A percentile compares a stretch with the other conserved stretches of the same genome.
These are phyloP conservation scores for Salvia splendens DNA, from an alignment of 257 asterid species.

Conservation along the genomic window DNA sequence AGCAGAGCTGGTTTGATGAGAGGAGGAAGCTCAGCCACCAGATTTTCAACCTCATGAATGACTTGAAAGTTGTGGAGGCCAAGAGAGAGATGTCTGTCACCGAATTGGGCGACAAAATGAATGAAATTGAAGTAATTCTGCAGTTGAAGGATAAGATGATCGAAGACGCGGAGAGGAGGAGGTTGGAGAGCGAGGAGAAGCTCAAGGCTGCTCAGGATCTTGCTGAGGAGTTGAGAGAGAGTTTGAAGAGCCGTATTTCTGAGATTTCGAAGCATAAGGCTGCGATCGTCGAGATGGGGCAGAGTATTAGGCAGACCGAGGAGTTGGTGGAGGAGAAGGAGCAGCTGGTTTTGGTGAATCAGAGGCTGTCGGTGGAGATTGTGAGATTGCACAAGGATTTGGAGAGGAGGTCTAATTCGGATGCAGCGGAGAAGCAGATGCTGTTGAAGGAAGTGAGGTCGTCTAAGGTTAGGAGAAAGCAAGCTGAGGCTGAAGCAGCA, in stretches of 20 bases:
- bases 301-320: constrained; percentile 62
- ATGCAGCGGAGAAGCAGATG: constrained; percentile 65
- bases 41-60: constrained; percentile 53
- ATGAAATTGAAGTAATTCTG: constrained; percentile 43
- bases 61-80: constrained; percentile 45
- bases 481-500: constrained; percentile 54
- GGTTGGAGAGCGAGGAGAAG: constrained; percentile 48
- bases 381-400: constrained; percentile 58
- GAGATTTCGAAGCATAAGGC: constrained; percentile 69
- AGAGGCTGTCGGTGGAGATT: constrained; percentile 61
- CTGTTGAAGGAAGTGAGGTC: constrained; percentile 61
- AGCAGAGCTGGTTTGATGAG: constrained; percentile 75
- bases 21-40: constrained; percentile 66
- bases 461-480: constrained; percentile 56
- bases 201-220: constrained; percentile 44
- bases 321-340: constrained; percentile 58
- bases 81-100: constrained; percentile 41
- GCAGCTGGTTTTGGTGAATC: constrained; percentile 52
- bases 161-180: constrained; percentile 47
- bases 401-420: constrained; percentile 66
- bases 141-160: constrained; percentile 52
- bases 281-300: constrained; percentile 69
- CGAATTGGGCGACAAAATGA: constrained; percentile 52
- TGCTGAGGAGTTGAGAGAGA: constrained; percentile 47
- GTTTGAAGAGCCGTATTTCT: constrained; percentile 35